A percentile compares a stretch with the other conserved stretches of the same genome.
phyloP scores from a whole-genome alignment of 495 filamentous ascomycete species.

The Aspergillus nanangensis region DNA sequence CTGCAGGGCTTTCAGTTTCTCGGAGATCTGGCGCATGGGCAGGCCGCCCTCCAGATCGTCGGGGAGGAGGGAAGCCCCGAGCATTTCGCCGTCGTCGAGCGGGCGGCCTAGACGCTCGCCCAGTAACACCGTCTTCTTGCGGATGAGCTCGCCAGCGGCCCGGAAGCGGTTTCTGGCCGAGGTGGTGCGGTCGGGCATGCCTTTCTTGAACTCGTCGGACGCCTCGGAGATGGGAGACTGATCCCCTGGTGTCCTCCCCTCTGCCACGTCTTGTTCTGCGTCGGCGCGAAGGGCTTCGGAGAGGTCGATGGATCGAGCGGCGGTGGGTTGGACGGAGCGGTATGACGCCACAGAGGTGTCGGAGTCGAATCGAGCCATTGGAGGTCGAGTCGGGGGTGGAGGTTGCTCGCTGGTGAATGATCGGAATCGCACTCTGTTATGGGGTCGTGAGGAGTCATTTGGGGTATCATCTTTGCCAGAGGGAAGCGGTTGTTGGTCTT shows the following conservation, averaged over 20 bases:
- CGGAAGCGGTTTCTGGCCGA: constrained; percentile 27
- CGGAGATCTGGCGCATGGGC: constrained; percentile 17
- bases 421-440: constrained; percentile 11
- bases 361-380: constrained; percentile 13
- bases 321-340: constrained; percentile 7
- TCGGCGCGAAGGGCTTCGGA: constrained; percentile 1
- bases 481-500: no score
- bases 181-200: constrained; percentile 9
- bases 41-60: constrained; percentile 29
- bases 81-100: constrained; percentile 32
- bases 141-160: constrained; percentile 31
- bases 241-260: no score
- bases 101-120: constrained; percentile 37
- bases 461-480: no score
- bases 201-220: constrained; percentile 4
- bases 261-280: neutral
- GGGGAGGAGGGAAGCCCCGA: constrained; percentile 28
- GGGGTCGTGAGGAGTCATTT: neutral
- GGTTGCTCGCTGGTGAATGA: constrained; percentile 13
- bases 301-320: constrained; percentile 5
- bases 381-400: constrained; percentile 6
- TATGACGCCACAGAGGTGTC: constrained; percentile 13
- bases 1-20: constrained; percentile 17
- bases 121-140: constrained; percentile 29
- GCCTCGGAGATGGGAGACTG: constrained; percentile 19